Conservation (phyloP, 2,329 filamentous ascomycete genomes). For the Ilyonectria robusta region DNA sequence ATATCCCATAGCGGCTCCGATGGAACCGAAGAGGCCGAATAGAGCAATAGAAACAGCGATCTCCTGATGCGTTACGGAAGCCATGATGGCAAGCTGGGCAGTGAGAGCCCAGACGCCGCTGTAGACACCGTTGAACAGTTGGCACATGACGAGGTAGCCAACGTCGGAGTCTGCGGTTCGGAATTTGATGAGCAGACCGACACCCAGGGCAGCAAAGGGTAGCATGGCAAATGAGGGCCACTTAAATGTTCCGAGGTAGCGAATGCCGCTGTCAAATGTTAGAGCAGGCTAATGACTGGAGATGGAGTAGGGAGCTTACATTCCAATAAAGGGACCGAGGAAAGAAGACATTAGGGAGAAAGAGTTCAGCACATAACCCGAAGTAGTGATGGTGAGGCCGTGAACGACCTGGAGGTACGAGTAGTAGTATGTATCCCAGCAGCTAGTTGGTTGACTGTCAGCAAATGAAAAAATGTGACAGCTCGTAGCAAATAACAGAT, state of each 20-base stretch:
- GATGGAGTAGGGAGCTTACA: slow-evolving; percentile 45
- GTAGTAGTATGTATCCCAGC: slow-evolving; percentile 64
- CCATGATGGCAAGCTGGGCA: slow-evolving; percentile 48
- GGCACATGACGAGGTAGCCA: slow-evolving; percentile 68
- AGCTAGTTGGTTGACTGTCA: slow-evolving; percentile 61
- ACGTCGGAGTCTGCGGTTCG: slow-evolving; percentile 53
- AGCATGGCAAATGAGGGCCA: slow-evolving; percentile 57
- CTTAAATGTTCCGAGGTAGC: slow-evolving; percentile 52
- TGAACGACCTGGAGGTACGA: slow-evolving; percentile 66
- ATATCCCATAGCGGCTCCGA: slow-evolving; percentile 51
- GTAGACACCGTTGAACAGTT: slow-evolving; percentile 64
- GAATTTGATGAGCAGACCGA: slow-evolving; percentile 60
- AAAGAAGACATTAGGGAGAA: slow-evolving; percentile 63
- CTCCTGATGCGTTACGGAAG: slow-evolving; percentile 49
- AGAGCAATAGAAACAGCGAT: slow-evolving; percentile 52
- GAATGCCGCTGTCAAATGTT: slow-evolving; percentile 22
- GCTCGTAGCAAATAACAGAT: slow-evolving; percentile 38
- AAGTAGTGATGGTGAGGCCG: slow-evolving; percentile 53
- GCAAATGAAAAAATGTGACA: slow-evolving; percentile 67
- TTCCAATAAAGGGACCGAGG: slow-evolving; percentile 61
- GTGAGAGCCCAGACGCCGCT: slow-evolving; percentile 65
- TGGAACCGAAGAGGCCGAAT: slow-evolving; percentile 47
- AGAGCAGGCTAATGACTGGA: neutral
- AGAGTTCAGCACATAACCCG: slow-evolving; percentile 61
- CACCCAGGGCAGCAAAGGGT: slow-evolving; percentile 58